phyloP scores from a whole-genome alignment of 768 basidiomycete genomes.

The Xanthoconium purpureum region DNA sequence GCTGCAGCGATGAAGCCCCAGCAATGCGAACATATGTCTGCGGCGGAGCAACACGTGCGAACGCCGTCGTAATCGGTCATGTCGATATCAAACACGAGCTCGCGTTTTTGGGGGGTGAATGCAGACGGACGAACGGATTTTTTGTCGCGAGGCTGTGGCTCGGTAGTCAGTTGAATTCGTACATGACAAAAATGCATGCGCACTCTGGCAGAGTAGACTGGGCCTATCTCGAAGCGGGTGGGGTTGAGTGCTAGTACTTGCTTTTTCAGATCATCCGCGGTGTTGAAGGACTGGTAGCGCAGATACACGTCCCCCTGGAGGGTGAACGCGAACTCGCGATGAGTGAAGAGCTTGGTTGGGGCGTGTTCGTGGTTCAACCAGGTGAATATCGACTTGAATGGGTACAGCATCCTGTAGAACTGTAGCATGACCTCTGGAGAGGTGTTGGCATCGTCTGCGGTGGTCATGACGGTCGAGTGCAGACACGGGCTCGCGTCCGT shows the following conservation, averaged over 20 bases:
- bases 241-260: constrained; percentile 84
- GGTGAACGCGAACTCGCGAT: constrained; percentile 96
- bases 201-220: constrained; percentile 85
- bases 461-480: constrained; percentile 9
- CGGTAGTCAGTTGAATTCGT: background rate
- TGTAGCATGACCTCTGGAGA: constrained; percentile 66
- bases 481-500: constrained; percentile 7
- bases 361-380: constrained; percentile 94
- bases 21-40: constrained; percentile 87
- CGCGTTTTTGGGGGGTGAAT: constrained; percentile 75
- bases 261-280: constrained; percentile 86
- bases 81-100: constrained; percentile 99
- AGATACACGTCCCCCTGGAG: constrained; percentile 88
- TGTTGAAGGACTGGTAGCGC: constrained; percentile 89
- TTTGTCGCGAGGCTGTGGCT: constrained; percentile 76
- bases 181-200: constrained; percentile 29
- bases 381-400: constrained; percentile 88
- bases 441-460: constrained; percentile 20
- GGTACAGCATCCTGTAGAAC: constrained; percentile 90
- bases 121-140: constrained; percentile 71
- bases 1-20: constrained; percentile 95
- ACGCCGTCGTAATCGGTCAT: constrained; percentile 99
- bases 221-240: constrained; percentile 94
- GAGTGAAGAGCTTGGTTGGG: constrained; percentile 78
- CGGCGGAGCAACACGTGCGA: constrained; percentile 90